Conservation (phyloP, 1,139 yeast genomes). For the Diutina scorzettiae region DNA sequence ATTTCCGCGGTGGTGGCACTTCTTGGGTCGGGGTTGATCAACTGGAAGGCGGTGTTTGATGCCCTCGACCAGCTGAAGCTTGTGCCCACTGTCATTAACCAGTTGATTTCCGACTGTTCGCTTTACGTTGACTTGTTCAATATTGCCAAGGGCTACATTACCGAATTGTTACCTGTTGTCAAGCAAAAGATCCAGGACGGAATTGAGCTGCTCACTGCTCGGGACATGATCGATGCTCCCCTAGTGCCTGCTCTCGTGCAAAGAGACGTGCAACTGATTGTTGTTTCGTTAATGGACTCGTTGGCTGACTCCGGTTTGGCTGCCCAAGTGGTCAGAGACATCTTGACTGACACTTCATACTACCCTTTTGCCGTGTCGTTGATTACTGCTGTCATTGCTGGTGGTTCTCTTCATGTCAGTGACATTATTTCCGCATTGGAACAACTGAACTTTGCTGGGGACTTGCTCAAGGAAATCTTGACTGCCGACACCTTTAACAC, state of each 20-base stretch:
- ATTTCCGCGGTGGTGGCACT: slow-evolving; percentile 19
- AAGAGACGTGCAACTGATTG: slow-evolving; percentile 11
- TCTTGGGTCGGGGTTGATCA: slow-evolving; percentile 23
- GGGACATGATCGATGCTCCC: background rate
- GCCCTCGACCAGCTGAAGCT: slow-evolving; percentile 35
- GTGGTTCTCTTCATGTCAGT: slow-evolving; percentile 18
- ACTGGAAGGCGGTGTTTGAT: slow-evolving; percentile 27
- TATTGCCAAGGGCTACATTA: slow-evolving; percentile 21
- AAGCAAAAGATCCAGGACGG: slow-evolving; percentile 12
- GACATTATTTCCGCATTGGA: slow-evolving; percentile 20
- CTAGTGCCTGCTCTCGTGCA: slow-evolving; percentile 6
- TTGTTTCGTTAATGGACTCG: slow-evolving; percentile 32
- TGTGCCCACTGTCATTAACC: slow-evolving; percentile 26
- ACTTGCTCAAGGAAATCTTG: slow-evolving; percentile 28
- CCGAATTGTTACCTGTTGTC: slow-evolving; percentile 20
- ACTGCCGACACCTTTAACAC: slow-evolving; percentile 28
- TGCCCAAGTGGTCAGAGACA: slow-evolving; percentile 26
- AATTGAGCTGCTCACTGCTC: background rate
- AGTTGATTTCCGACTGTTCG: slow-evolving; percentile 28
- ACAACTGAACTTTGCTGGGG: slow-evolving; percentile 29
- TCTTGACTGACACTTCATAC: slow-evolving; percentile 29
- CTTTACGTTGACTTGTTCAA: slow-evolving; percentile 31
- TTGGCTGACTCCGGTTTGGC: slow-evolving; percentile 36
- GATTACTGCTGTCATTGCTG: slow-evolving; percentile 20
- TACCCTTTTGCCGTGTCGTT: slow-evolving; percentile 30